Conservation (phyloP, 202 grass and related monocot species). For the Sporobolus alterniflorus region DNA sequence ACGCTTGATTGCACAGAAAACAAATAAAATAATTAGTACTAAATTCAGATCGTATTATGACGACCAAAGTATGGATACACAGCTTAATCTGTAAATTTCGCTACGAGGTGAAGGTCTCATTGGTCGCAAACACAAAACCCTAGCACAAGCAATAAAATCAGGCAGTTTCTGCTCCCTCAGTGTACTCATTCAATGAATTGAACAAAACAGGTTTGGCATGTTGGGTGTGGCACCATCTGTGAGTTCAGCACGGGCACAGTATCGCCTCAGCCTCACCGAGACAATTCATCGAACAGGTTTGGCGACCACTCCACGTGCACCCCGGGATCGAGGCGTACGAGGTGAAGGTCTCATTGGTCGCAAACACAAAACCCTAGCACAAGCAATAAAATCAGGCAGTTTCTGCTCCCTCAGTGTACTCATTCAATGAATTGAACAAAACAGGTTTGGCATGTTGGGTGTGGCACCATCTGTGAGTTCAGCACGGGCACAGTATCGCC, state of each 20-base stretch:
- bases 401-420: not conserved
- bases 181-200: not conserved
- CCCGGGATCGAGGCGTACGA: not conserved
- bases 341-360: too few species aligned
- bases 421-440: constrained; percentile 4
- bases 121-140: not conserved
- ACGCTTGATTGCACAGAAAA: not conserved
- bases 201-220: not conserved
- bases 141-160: not conserved
- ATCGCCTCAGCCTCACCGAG: not conserved
- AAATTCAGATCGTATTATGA: not conserved
- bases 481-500: not conserved
- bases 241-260: not conserved
- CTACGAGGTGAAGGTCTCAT: not conserved
- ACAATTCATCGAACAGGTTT: constrained; percentile 19
- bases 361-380: constrained; percentile 13
- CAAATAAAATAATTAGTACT: not conserved
- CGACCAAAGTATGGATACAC: not conserved
- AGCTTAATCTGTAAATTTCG: not conserved
- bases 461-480: not conserved
- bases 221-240: not conserved
- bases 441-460: not conserved
- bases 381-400: not conserved
- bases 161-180: not conserved
- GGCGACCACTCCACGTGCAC: not conserved